These are phyloP conservation scores for Didymella segeticola DNA, from an alignment of 2,329 filamentous ascomycete genomes.

Conservation along the genomic window DNA sequence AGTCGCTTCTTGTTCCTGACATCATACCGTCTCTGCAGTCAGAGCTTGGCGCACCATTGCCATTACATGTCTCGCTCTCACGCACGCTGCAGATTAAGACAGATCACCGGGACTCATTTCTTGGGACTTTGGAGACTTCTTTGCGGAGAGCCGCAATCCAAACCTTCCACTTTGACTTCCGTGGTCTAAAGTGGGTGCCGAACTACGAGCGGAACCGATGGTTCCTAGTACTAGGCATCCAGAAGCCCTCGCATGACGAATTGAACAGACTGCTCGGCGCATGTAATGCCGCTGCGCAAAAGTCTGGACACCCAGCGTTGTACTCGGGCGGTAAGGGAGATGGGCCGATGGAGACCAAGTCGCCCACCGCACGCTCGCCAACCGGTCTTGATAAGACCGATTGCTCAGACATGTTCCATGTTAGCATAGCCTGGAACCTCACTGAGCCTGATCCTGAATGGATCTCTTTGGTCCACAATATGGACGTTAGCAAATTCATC, in stretches of 20 bases:
- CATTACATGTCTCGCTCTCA: constrained; percentile 91
- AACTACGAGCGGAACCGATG: constrained; percentile 74
- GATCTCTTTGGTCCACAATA: constrained; percentile 29
- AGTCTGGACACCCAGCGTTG: constrained; percentile 71
- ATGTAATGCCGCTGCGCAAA: constrained; percentile 69
- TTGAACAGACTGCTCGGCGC: constrained; percentile 63
- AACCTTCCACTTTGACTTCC: constrained; percentile 58
- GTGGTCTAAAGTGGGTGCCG: constrained; percentile 66
- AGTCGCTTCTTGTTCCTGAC: constrained; percentile 38
- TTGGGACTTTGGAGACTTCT: constrained; percentile 60
- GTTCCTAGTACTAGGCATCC: constrained; percentile 79
- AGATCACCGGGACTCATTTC: constrained; percentile 73
- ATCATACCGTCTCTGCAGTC: constrained; percentile 76
- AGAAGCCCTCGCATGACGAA: constrained; percentile 43
- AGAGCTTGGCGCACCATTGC: constrained; percentile 77
- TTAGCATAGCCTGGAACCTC: constrained; percentile 84
- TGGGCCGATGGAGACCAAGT: constrained; percentile 34
- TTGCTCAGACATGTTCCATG: constrained; percentile 72
- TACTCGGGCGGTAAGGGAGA: constrained; percentile 60
- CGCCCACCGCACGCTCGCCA: constrained; percentile 15
- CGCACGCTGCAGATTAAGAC: constrained; percentile 77
- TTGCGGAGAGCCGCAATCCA: constrained; percentile 53
- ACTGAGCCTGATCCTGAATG: constrained; percentile 36
- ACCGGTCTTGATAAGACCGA: constrained; percentile 40
- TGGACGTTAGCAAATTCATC: constrained; percentile 31